Base-by-base conservation (phyloP, 805 yeast species). In the Saccharomycopsis synnaedendra region DNA sequence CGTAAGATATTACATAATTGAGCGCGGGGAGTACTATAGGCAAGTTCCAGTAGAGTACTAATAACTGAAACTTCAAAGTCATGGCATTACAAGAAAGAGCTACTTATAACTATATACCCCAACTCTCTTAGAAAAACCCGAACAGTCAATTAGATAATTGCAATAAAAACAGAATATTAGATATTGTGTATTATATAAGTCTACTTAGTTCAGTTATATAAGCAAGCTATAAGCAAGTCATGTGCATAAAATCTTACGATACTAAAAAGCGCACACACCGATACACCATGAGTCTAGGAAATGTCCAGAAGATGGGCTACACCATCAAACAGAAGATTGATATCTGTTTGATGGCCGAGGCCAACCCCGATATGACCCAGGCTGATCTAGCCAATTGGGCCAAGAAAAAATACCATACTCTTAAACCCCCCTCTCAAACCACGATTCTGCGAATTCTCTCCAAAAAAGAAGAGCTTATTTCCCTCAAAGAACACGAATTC, bases 351-450 rank as follows among this genome's bases (percentile, higher is more conserved):
- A 76, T 78, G 70, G 75, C 82, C 4, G 84, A 78, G 59, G 67
- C 80, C n/a, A 73, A 76, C 51, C 84, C 84, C 1, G 71, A 71
- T 31, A 76, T 80, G 85, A 80, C 84, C 3, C 85, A 80, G 58
- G 66, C 69, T 8, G 83, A 80, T 52, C 60, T 80, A 43, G 85
- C 85, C 1, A 60, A 64, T 42, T 80, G 85, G 85, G 84, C 84
- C 1, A 72, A 72, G 58, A 61, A 66, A 32, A 66, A 74, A 11
- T 79, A 75, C 56, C 75, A 74, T 29, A 64, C 76, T 1, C 58
- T 64, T 1, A 74, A 65, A 54, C 72, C 79, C 3, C 84, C 85
- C 0, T 76, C 83, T 0, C 85, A 80, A 56, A 80, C 85, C 3
- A 80, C 85, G 2, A 78, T 80, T 3, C 76, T 82, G 5, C 63